Percentiles rank a stretch among this genome's conserved stretches.
Conservation (phyloP, 768 basidiomycete species). For the Amanita inopinata region DNA sequence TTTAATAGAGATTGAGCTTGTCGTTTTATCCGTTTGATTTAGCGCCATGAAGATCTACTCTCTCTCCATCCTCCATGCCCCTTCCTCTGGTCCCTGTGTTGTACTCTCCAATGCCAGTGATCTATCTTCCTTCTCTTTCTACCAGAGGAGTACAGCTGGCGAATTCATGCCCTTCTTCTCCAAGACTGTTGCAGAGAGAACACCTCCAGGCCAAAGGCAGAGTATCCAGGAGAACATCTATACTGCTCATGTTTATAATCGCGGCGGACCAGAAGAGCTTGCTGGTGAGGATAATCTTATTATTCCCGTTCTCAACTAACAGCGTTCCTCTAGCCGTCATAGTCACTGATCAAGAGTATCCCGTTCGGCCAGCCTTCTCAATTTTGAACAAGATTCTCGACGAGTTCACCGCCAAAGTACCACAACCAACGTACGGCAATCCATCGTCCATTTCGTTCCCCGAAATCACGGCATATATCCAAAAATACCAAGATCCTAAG, state of each 20-base stretch:
- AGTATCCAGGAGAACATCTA: slow-evolving; percentile 92
- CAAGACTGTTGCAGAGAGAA: slow-evolving; percentile 87
- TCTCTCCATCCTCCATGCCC: slow-evolving; percentile 63
- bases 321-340: slow-evolving; percentile 55
- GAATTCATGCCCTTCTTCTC: slow-evolving; percentile 95
- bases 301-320: slow-evolving; percentile 4
- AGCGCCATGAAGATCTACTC: slow-evolving; percentile 76
- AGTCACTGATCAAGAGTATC: slow-evolving; percentile 93
- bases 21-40: not conserved
- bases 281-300: slow-evolving; percentile 44
- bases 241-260: slow-evolving; percentile 88
- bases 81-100: slow-evolving; percentile 51
- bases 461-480: slow-evolving; percentile 64
- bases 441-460: slow-evolving; percentile 68
- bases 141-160: slow-evolving; percentile 75
- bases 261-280: slow-evolving; percentile 76
- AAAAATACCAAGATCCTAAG: slow-evolving; percentile 93
- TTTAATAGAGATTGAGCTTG: too few species aligned
- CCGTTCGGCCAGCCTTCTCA: slow-evolving; percentile 93
- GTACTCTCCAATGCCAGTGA: slow-evolving; percentile 65
- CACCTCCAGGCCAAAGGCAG: slow-evolving; percentile 80
- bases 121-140: slow-evolving; percentile 88
- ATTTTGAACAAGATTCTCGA: slow-evolving; percentile 88
- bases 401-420: slow-evolving; percentile 78
- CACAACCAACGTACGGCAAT: slow-evolving; percentile 56